phyloP scores from a whole-genome alignment of 352 stramenopile genomes.

The Pythium vanterpoolii region DNA sequence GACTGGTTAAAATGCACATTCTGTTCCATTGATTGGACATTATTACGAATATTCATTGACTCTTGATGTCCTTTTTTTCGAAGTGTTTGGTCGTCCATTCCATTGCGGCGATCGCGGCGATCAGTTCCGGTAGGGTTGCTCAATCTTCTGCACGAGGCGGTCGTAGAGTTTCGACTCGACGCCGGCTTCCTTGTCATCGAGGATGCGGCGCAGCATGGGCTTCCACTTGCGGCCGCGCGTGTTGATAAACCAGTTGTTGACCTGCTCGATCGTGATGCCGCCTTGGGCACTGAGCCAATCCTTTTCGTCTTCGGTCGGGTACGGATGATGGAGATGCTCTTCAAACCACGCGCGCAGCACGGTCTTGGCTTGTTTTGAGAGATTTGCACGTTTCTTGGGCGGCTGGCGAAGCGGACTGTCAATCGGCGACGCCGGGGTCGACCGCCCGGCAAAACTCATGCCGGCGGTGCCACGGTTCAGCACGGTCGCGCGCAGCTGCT shows the following conservation, averaged over 20 bases:
- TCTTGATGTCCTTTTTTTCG: conserved; percentile 1
- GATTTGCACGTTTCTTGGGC: conserved; percentile 69
- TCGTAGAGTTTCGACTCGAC: conserved; percentile 64
- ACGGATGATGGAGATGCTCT: conserved; percentile 80
- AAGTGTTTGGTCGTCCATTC: neutral
- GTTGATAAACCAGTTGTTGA: conserved; percentile 91
- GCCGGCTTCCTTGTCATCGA: conserved; percentile 55
- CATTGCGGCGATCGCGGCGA: neutral
- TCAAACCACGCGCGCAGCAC: conserved; percentile 81
- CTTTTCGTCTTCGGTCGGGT: conserved; percentile 85
- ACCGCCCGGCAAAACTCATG: neutral
- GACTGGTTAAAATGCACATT: conserved; percentile 16
- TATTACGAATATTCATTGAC: conserved; percentile 4
- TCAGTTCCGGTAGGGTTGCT: conserved; percentile 64
- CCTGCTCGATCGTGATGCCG: conserved; percentile 81
- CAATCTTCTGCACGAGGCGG: conserved; percentile 76
- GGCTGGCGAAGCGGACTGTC: conserved; percentile 23
- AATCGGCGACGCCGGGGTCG: conserved; percentile 17
- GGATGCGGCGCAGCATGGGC: conserved; percentile 71
- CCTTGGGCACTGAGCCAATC: conserved; percentile 53
- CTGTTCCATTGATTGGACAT: conserved; percentile 16
- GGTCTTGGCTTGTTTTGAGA: conserved; percentile 73
- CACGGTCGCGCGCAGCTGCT: conserved; percentile 19
- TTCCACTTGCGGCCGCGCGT: conserved; percentile 85
- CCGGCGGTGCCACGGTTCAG: conserved; percentile 7